These are phyloP conservation scores for Brettanomyces bruxellensis DNA, from an alignment of 805 yeast species.

Conservation along the genomic window DNA sequence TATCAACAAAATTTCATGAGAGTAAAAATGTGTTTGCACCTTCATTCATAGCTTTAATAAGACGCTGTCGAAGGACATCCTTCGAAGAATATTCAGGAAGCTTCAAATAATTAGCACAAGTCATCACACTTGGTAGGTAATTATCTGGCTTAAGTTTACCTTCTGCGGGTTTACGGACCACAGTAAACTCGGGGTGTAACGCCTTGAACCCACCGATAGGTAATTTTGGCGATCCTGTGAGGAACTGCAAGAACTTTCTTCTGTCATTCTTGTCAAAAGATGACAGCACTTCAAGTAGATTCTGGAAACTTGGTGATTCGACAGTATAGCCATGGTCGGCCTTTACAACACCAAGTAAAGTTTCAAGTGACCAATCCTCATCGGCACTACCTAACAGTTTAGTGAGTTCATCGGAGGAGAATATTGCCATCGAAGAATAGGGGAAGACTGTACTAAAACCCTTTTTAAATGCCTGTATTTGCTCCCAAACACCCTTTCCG, in stretches of 20 bases:
- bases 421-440: constrained; percentile 56
- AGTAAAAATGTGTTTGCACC: constrained; percentile 84
- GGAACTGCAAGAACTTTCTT: constrained; percentile 70
- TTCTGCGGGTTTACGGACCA: constrained; percentile 79
- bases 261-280: constrained; percentile 46
- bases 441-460: constrained; percentile 87
- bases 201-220: constrained; percentile 92
- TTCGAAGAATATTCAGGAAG: constrained; percentile 71
- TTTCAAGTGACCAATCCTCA: constrained; percentile 78
- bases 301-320: constrained; percentile 55
- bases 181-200: constrained; percentile 74
- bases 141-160: constrained; percentile 60
- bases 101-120: constrained; percentile 91
- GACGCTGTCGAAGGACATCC: constrained; percentile 47
- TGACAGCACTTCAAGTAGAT: constrained; percentile 53
- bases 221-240: constrained; percentile 87
- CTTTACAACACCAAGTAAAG: constrained; percentile 49
- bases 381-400: constrained; percentile 65
- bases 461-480: constrained; percentile 56
- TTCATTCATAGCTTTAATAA: constrained; percentile 68
- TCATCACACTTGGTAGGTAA: constrained; percentile 94
- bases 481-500: constrained; percentile 54
- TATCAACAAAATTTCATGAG: constrained; percentile 33
- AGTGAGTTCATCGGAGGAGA: constrained; percentile 67
- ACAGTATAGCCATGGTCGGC: constrained; percentile 88